These are phyloP conservation scores for Rhodotorula sp. DNA, from an alignment of 1,284 basidiomycete genomes.

Conservation along the genomic window DNA sequence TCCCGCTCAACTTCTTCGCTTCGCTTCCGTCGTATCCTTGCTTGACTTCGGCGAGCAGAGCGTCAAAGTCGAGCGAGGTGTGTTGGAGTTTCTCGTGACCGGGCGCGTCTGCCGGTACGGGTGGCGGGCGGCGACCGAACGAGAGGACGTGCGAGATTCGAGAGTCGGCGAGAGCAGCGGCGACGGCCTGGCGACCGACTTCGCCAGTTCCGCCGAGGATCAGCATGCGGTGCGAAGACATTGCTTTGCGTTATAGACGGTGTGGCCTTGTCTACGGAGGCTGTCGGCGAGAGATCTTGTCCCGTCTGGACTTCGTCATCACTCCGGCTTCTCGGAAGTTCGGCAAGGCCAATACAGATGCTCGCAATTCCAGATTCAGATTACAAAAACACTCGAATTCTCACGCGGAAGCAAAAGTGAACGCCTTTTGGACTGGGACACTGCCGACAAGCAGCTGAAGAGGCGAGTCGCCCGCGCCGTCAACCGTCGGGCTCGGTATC, in stretches of 20 bases:
- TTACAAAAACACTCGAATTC: too few relatives aligned
- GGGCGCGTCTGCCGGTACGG: conserved; percentile 45
- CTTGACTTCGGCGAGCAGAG: conserved; percentile 47
- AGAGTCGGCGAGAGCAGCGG: conserved; percentile 58
- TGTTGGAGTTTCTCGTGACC: conserved; percentile 57
- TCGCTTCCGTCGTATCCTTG: conserved; percentile 38
- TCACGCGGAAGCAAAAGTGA: too few relatives aligned
- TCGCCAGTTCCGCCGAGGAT: conserved; percentile 66
- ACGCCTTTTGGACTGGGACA: too few relatives aligned
- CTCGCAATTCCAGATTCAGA: too few relatives aligned
- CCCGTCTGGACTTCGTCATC: too few relatives aligned
- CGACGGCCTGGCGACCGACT: conserved; percentile 59
- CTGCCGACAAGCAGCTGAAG: too few relatives aligned
- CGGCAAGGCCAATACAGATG: too few relatives aligned
- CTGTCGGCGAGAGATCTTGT: background rate
- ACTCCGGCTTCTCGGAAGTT: too few relatives aligned
- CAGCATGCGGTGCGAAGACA: conserved; percentile 45
- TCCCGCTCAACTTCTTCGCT: conserved; percentile 56
- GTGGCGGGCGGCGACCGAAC: conserved; percentile 62
- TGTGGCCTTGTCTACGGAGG: background rate
- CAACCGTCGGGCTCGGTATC: too few relatives aligned
- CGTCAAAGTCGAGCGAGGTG: conserved; percentile 65
- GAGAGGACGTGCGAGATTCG: conserved; percentile 62
- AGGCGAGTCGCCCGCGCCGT: too few relatives aligned
- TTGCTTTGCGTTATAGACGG: background rate